Evolutionary conservation across 805 yeast species (phyloP), one percentile per base, ranked within the genome.

Genomic region (Starmerella davenportii): DNA sequence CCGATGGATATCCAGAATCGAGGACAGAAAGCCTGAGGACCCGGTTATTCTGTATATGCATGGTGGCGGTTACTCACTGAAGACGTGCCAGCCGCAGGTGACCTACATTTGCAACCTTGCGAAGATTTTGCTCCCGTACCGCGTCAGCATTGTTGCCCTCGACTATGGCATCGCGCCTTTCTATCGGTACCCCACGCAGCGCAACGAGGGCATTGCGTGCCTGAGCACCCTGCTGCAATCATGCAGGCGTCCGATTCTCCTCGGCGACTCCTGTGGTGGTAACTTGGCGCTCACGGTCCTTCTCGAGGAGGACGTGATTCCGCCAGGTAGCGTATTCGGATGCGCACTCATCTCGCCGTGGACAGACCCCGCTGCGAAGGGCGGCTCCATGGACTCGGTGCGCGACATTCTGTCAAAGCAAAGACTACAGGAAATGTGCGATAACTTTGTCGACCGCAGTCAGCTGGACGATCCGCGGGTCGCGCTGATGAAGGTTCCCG

Each of bases 261-360:
- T 45, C 32, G 60, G 60, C 19, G 60, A 56, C 37, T 56, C 60
- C 5, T 58, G 59, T 15, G 60, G 60, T 23, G 60, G 51, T 1
- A 55, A 56, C 35, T 42, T 56, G 8, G 47, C 45, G 9, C 37
- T 54, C 9, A 29, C 29, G 13, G 36, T 41, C 5, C 38, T 45
- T n/a, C 40, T 37, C 17, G 41, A 38, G n/a, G 41, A 36, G 15
- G 36, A 40, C 20, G 29, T 7, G 16, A 4, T 33, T 18, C 37
- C 27, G 25, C 34, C 19, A 34, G 15, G 2, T n/a, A 16, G 29
- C 21, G 16, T 47, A 3, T 31, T 30, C n/a, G 50, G 46, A 4
- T 34, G 40, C 7, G 39, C 38, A 16, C 46, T 49, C 7, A 34
- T 47, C 9, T 46, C 50, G 14, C 52, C 52, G 2, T 45, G 50